Conservation (phyloP, 495 filamentous ascomycete species). For the Xylaria curta region DNA sequence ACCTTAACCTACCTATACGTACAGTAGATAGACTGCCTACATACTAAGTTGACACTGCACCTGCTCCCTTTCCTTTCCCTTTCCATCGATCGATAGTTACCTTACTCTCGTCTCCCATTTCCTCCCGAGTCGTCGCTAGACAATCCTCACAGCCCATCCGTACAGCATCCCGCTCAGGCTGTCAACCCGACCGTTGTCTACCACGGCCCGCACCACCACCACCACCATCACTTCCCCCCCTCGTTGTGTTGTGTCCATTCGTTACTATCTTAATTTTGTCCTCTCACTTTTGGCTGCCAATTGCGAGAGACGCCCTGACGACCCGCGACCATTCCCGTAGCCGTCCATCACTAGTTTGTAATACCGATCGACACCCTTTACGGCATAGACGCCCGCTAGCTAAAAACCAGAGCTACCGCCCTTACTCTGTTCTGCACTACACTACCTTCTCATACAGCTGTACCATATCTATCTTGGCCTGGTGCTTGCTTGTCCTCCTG, state of each 20-base stretch:
- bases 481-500: conserved; percentile 21
- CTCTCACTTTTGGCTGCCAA: conserved; percentile 14
- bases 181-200: conserved; percentile 20
- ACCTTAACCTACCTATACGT: not conserved
- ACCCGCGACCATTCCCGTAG: not conserved
- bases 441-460: conserved; percentile 18
- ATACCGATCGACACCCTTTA: conserved; percentile 27
- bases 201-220: conserved; percentile 17
- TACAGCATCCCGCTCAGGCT: conserved; percentile 23
- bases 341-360: conserved; percentile 21
- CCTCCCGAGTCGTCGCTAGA: conserved; percentile 22
- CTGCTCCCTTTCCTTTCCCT: conserved; percentile 18
- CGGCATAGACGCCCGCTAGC: conserved; percentile 16
- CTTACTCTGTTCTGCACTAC: conserved; percentile 3
- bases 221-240: not conserved
- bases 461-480: conserved; percentile 12
- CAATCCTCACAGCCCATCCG: conserved; percentile 22
- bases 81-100: conserved; percentile 8
- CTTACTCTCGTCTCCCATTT: not conserved
- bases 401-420: conserved; percentile 21
- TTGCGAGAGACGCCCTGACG: conserved; percentile 9
- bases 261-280: conserved; percentile 27
- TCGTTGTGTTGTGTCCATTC: conserved; percentile 27
- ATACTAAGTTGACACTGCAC: conserved; percentile 9
- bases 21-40: not conserved